Evolutionary conservation across 106 monocot genomes (phyloP).

Genomic region (Alisma plantagoaquatica): DNA sequence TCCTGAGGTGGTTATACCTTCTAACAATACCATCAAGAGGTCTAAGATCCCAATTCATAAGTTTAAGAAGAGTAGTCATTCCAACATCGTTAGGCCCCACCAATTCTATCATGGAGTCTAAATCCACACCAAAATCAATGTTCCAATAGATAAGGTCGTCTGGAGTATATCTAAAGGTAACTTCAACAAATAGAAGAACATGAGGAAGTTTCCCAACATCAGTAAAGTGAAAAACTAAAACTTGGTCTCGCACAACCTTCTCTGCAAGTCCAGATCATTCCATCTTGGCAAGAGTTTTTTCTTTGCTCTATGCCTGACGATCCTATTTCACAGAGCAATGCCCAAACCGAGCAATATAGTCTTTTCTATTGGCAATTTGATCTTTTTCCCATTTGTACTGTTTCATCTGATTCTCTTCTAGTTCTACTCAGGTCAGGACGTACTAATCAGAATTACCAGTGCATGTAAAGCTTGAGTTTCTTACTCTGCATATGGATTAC

Average conservation of each 20-base stretch:
- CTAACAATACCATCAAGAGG: slow-evolving; percentile 88
- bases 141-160: slow-evolving; percentile 71
- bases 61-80: slow-evolving; percentile 81
- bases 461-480: slow-evolving; percentile 48
- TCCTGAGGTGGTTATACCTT: slow-evolving; percentile 75
- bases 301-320: slow-evolving; percentile 82
- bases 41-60: slow-evolving; percentile 73
- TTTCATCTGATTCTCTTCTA: too few species aligned
- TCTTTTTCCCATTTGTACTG: slow-evolving; percentile 97
- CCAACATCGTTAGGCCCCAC: slow-evolving; percentile 90
- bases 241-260: slow-evolving; percentile 52
- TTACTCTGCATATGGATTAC: slow-evolving; percentile 97
- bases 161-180: slow-evolving; percentile 70
- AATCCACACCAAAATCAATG: slow-evolving; percentile 80
- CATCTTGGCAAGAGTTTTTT: too few species aligned
- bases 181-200: slow-evolving; percentile 73
- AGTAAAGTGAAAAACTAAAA: slow-evolving; percentile 63
- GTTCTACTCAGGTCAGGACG: slow-evolving; percentile 51
- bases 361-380: slow-evolving; percentile 78
- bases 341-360: slow-evolving; percentile 86
- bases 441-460: slow-evolving; percentile 83
- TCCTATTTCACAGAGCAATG: slow-evolving; percentile 89
- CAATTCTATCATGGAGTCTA: slow-evolving; percentile 70
- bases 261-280: slow-evolving; percentile 85
- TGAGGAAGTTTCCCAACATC: slow-evolving; percentile 88